Percentiles rank a stretch among this genome's conserved stretches.
phyloP scores from a whole-genome alignment of 1,284 basidiomycete genomes.

The Trametes versicolor region DNA sequence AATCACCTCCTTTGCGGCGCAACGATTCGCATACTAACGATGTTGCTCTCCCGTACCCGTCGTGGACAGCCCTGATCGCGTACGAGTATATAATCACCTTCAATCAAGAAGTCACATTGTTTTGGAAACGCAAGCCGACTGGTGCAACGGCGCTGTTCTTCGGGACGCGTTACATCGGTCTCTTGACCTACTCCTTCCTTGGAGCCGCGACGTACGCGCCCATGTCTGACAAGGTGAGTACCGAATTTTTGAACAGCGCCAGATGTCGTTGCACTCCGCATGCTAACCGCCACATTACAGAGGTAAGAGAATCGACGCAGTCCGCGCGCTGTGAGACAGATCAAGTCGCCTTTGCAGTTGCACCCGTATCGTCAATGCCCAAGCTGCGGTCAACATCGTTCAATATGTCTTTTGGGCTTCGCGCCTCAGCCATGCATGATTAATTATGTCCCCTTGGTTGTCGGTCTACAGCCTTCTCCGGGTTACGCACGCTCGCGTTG shows the following conservation, averaged over 20 bases:
- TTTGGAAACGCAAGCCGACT: constrained; percentile 18
- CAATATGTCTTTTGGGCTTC: not conserved
- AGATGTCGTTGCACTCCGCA: not conserved
- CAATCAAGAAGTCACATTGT: constrained; percentile 6
- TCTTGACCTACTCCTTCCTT: not conserved
- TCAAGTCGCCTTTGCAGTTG: not conserved
- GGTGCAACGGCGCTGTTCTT: constrained; percentile 10
- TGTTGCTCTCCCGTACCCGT: too few species aligned
- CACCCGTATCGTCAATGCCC: not conserved
- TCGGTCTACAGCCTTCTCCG: constrained; percentile 6
- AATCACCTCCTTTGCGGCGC: too few species aligned
- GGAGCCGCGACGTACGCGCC: not conserved
- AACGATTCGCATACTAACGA: too few species aligned
- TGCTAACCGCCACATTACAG: too few species aligned
- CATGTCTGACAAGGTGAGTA: not conserved
- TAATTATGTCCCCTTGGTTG: not conserved
- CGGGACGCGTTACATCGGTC: constrained; percentile 10
- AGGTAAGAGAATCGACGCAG: too few species aligned
- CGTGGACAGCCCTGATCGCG: not conserved
- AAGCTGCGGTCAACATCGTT: not conserved
- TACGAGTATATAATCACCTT: constrained; percentile 21
- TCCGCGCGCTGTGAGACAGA: too few species aligned
- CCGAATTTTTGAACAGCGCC: not conserved
- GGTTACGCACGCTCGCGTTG: constrained; percentile 19
- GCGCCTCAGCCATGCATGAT: not conserved